A percentile compares a stretch with the other conserved stretches of the same genome.
Evolutionary conservation across 202 grass and related monocot species (phyloP).

Genomic region (Setaria viridis): DNA sequence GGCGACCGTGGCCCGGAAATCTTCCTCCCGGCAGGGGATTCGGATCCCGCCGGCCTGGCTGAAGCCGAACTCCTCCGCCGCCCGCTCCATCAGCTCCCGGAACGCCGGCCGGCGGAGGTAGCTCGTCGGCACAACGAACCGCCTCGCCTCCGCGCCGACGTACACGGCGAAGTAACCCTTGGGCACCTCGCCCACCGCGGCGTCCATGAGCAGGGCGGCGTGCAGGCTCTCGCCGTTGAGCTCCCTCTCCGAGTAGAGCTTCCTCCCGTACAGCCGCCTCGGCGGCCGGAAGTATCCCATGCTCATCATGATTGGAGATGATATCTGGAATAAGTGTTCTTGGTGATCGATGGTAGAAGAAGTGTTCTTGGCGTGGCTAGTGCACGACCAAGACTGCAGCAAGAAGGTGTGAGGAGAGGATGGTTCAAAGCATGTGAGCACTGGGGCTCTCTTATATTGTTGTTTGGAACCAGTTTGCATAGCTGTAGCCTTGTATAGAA

Average conservation of each 20-base stretch:
- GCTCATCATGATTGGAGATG: constrained; percentile 16
- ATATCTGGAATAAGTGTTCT: not conserved
- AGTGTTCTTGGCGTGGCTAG: not conserved
- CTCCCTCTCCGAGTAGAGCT: not conserved
- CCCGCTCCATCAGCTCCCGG: constrained; percentile 63
- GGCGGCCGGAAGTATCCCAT: constrained; percentile 50
- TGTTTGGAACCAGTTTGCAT: not conserved
- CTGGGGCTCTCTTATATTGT: not conserved
- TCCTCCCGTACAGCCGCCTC: constrained; percentile 33
- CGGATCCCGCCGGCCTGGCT: constrained; percentile 50
- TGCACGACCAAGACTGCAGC: not conserved
- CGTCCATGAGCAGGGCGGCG: constrained; percentile 10
- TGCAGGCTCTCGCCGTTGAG: not conserved
- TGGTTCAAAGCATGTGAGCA: constrained; percentile 46
- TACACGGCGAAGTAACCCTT: constrained; percentile 72
- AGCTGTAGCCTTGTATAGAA: not conserved
- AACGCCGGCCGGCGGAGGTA: constrained; percentile 62
- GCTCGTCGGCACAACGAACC: constrained; percentile 67
- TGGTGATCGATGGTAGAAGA: not conserved
- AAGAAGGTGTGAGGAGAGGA: not conserved
- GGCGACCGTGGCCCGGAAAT: constrained; percentile 51
- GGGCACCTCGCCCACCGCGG: constrained; percentile 34
- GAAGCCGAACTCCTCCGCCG: constrained; percentile 74
- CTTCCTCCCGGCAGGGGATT: constrained; percentile 72
- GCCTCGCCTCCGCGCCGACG: constrained; percentile 56